Base-by-base conservation (phyloP, 257 asterid genomes). In the Marsdenia floribunda region DNA sequence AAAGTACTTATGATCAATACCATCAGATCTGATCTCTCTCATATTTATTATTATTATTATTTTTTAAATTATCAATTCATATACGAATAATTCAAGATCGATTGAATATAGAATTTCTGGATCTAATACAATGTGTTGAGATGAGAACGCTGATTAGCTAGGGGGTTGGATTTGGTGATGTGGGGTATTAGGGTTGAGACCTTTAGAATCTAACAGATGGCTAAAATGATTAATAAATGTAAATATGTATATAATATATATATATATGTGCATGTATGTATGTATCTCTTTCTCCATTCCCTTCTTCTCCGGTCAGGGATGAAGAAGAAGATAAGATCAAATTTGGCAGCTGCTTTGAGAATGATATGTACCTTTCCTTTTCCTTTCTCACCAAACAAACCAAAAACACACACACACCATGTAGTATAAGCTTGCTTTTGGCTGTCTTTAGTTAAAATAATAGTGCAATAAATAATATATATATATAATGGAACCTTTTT, bases 321-420 rank as follows among this genome's bases (percentile, higher is more conserved):
- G 61, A 29, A 63, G 46, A 63, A 74, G 16, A 29, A 21, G 77
- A 74, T 63, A 74, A 74, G 77, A 61, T 74, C 77, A 74, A 73
- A 33, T 8, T 49, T 22, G 75, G 63, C 63, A 57, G 70, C 50
- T 37, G 26, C 0, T 64, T 37, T 38, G 70, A 37, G 70, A 73
- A 73, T 8, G 42, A 33, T 26, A 26, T 24, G 14, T 50, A 35
- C 21, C 53, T 47, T 64, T 63, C 72, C 59, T 74, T 74, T 74
- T 64, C 40, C 40, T 58, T 58, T 46, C 75, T 69, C 70, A 58
- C 71, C 80, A 58, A 69, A 76, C 53, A 58, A 53, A 69, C 33
- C 16, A 21, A 18, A 58, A 53, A 58, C n/a, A 24, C 9, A 18
- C 24, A 53, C 54, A 49, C 15, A 3, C 4, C 50, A 52, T 50